These are phyloP conservation scores for Kodamaea sp. DNA, from an alignment of 1,139 yeast genomes.

Conservation along the genomic window DNA sequence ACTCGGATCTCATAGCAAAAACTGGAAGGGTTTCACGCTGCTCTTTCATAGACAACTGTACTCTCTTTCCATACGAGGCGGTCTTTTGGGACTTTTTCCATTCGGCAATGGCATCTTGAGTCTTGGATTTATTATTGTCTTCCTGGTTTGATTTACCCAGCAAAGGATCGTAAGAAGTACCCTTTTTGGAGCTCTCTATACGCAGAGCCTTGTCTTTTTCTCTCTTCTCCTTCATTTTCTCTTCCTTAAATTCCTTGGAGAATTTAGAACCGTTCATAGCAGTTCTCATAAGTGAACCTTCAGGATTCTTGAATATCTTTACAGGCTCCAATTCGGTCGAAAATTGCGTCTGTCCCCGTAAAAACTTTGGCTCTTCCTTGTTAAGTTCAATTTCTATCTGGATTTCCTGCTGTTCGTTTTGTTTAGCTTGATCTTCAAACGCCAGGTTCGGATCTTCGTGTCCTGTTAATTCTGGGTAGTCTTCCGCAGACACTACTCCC, in stretches of 20 bases:
- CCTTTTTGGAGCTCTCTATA: slow-evolving; percentile 24
- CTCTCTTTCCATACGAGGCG: slow-evolving; percentile 55
- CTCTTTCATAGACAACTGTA: slow-evolving; percentile 54
- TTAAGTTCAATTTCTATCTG: slow-evolving; percentile 74
- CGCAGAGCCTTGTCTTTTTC: slow-evolving; percentile 41
- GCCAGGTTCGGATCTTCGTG: slow-evolving; percentile 47
- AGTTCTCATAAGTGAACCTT: slow-evolving; percentile 74
- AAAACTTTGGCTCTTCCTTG: slow-evolving; percentile 69
- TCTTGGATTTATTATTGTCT: slow-evolving; percentile 3
- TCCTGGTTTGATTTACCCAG: slow-evolving; percentile 11
- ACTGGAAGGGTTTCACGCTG: slow-evolving; percentile 79
- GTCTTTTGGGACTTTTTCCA: slow-evolving; percentile 54
- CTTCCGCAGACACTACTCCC: slow-evolving; percentile 69
- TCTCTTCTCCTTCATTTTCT: slow-evolving; percentile 50
- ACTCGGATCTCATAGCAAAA: slow-evolving; percentile 55
- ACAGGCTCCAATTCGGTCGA: slow-evolving; percentile 51
- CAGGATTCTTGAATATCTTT: slow-evolving; percentile 65
- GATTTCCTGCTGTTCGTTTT: slow-evolving; percentile 46
- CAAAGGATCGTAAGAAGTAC: slow-evolving; percentile 46
- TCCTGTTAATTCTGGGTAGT: slow-evolving; percentile 61
- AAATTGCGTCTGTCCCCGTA: slow-evolving; percentile 56
- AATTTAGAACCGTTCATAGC: slow-evolving; percentile 77
- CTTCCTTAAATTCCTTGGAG: slow-evolving; percentile 66
- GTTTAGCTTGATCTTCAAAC: slow-evolving; percentile 22
- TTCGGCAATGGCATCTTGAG: slow-evolving; percentile 31